Evolutionary conservation across 73 alveolate species (phyloP).

Genomic region (Stentor coeruleus): DNA sequence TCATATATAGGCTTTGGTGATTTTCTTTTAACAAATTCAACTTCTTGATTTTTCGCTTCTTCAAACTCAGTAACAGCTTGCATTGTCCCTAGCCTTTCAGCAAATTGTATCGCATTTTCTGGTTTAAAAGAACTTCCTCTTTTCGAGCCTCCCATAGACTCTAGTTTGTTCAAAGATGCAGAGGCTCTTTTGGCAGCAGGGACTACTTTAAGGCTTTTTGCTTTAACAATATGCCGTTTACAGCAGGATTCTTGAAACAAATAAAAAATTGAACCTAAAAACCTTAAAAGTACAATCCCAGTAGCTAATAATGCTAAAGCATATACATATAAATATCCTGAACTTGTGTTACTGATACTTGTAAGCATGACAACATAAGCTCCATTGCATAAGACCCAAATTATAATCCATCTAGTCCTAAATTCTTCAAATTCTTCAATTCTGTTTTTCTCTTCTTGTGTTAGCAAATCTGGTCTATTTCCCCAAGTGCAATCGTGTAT

Average conservation of each 20-base stretch:
- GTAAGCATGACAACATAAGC: background rate
- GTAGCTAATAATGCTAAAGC: background rate
- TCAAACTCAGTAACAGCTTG: background rate
- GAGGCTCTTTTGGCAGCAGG: background rate
- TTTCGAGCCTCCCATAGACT: too few species aligned
- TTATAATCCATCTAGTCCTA: conserved; percentile 1
- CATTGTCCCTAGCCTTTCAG: background rate
- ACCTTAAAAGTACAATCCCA: background rate
- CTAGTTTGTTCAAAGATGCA: background rate
- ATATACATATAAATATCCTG: too few species aligned
- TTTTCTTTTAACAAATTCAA: background rate
- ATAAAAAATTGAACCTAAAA: background rate
- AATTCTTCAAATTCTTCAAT: conserved; percentile 21
- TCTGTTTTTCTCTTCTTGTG: conserved; percentile 22
- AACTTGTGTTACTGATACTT: background rate
- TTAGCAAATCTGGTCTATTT: conserved; percentile 32
- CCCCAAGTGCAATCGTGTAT: conserved; percentile 67
- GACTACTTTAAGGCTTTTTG: background rate
- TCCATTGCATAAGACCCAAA: conserved; percentile 2
- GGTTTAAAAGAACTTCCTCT: background rate
- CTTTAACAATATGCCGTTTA: too few species aligned
- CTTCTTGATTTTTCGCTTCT: background rate
- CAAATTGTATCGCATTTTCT: background rate
- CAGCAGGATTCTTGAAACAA: conserved; percentile 17
- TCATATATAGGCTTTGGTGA: background rate